Evolutionary conservation across 1,284 basidiomycete genomes (phyloP), one percentile per base, ranked within the genome.

Genomic region (Macrocystidia cucumis): DNA sequence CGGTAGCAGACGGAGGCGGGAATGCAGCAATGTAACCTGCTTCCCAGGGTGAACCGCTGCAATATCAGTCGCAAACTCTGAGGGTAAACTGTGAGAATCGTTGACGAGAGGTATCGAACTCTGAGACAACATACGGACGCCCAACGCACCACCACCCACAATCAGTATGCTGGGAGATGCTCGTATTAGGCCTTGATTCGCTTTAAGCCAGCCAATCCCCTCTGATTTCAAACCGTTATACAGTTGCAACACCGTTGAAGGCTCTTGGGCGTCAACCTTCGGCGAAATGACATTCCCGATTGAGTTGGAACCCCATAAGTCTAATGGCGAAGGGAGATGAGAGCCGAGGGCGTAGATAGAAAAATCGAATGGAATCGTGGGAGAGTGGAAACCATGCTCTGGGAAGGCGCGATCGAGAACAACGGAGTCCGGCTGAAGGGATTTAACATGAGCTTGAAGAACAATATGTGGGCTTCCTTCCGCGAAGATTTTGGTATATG

Each of bases 31-130:
- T 0, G 79, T 82, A 1, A 86, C 72, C 2, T 56, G 50, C 49
- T 78, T 79, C 18, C 54, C 49, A 0, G 78, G 78, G 45, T 75
- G 69, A 11, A 77, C 48, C 9, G 72, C 71, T 20, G 72, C 73
- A 43, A 85, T 76, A 50, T 87, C 83, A 1, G 76, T 72, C 1
- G 81, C 78, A 45, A 78, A 78, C 52, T 86, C 69, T 76, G 43
- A 24, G 13, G 31, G 11, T 13, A 25, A 13, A 21, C n/a, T n/a
- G n/a, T n/a, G n/a, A n/a, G n/a, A n/a, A n/a, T n/a, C n/a, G n/a
- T n/a, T n/a, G n/a, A n/a, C n/a, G n/a, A n/a, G n/a, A n/a, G n/a
- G n/a, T n/a, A n/a, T n/a, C n/a, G n/a, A n/a, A n/a, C n/a, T n/a
- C 24, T 19, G 14, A 25, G 24, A 22, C 20, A 13, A 52, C 75